These are phyloP conservation scores for Solanum peruvianum DNA, from an alignment of 257 asterid species.

Conservation along the genomic window DNA sequence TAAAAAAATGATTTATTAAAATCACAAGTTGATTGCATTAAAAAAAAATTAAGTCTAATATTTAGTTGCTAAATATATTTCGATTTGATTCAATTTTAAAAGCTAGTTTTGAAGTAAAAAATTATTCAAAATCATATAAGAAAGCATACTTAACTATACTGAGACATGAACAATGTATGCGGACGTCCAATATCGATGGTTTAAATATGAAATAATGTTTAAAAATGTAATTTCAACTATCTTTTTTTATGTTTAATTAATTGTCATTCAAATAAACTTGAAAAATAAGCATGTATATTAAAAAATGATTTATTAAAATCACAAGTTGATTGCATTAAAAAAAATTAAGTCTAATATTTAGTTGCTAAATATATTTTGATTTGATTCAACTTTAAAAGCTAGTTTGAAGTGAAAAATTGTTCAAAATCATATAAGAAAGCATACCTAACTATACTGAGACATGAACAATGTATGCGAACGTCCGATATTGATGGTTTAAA, in stretches of 20 bases:
- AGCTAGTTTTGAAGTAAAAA: not conserved
- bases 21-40: not conserved
- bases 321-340: not conserved
- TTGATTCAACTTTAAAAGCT: not conserved
- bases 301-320: not conserved
- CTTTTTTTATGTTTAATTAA: not conserved
- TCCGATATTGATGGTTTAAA: too few species aligned
- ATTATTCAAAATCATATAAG: too few species aligned
- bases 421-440: not conserved
- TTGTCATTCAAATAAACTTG: not conserved
- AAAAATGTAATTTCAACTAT: not conserved
- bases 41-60: not conserved
- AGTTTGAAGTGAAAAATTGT: too few species aligned
- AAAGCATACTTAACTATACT: too few species aligned
- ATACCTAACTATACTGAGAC: too few species aligned
- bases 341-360: not conserved
- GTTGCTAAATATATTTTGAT: not conserved
- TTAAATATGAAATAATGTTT: too few species aligned
- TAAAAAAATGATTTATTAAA: not conserved
- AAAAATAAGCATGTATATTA: not conserved
- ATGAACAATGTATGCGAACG: not conserved
- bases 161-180: not conserved
- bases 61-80: not conserved
- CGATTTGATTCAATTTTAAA: too few species aligned
- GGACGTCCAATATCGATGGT: too few species aligned